phyloP scores from a whole-genome alignment of 805 yeast genomes.

The Metschnikowia noctiluminum region DNA sequence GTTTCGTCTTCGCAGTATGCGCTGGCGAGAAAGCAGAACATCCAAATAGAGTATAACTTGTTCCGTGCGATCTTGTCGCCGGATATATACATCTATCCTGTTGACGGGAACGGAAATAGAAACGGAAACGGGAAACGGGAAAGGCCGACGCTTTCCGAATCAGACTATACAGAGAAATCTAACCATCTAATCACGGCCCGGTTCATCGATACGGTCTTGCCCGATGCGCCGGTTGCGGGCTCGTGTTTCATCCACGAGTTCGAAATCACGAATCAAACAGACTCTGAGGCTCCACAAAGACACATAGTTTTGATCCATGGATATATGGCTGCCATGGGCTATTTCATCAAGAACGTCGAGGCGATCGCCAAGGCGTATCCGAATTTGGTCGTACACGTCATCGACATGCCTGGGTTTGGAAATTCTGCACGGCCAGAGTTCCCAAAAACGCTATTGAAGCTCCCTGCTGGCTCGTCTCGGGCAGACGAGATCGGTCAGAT shows the following conservation, averaged over 20 bases:
- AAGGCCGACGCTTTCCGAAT: background rate
- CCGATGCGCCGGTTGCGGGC: conserved; percentile 16
- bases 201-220: conserved; percentile 29
- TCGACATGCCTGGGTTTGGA: conserved; percentile 44
- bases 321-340: conserved; percentile 45
- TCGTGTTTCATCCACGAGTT: conserved; percentile 36
- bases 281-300: conserved; percentile 6
- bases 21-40: conserved; percentile 24
- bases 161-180: background rate
- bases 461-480: conserved; percentile 16
- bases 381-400: conserved; percentile 35
- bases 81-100: conserved; percentile 26
- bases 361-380: conserved; percentile 26
- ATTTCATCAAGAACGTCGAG: conserved; percentile 38
- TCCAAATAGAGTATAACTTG: conserved; percentile 32
- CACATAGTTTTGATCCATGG: conserved; percentile 40
- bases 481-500: conserved; percentile 30
- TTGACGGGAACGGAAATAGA: conserved; percentile 8
- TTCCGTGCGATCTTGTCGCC: conserved; percentile 31
- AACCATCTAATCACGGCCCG: conserved; percentile 9
- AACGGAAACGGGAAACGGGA: background rate
- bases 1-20: conserved; percentile 7
- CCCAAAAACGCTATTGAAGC: conserved; percentile 27
- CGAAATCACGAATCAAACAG: conserved; percentile 24
- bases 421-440: conserved; percentile 40